Evolutionary conservation across 2,329 filamentous ascomycete species (phyloP).

Genomic region (Cladorrhinum sp.): DNA sequence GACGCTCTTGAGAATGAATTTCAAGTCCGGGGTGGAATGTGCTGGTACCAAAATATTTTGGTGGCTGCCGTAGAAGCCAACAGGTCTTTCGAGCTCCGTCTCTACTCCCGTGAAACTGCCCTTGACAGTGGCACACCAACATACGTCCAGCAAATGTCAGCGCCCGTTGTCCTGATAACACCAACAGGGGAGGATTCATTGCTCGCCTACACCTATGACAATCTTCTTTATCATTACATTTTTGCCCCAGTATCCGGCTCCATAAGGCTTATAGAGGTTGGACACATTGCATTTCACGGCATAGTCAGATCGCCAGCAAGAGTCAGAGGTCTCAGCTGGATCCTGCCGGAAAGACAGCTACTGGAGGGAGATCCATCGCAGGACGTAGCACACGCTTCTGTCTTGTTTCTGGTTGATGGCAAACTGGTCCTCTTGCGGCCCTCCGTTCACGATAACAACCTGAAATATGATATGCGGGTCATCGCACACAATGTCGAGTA

Average conservation of each 20-base stretch:
- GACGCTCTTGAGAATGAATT: conserved; percentile 83
- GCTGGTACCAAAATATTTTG: conserved; percentile 95
- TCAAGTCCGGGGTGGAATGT: conserved; percentile 91
- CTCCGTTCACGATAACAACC: conserved; percentile 74
- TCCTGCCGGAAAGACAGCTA: conserved; percentile 86
- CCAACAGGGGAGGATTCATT: conserved; percentile 91
- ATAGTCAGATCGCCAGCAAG: conserved; percentile 91
- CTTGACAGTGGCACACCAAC: conserved; percentile 72
- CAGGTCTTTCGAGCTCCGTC: conserved; percentile 77
- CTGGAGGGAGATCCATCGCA: conserved; percentile 90
- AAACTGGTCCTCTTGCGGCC: conserved; percentile 92
- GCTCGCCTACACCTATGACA: conserved; percentile 95
- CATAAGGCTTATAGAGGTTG: conserved; percentile 83
- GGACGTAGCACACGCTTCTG: conserved; percentile 89
- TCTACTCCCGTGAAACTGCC: conserved; percentile 83
- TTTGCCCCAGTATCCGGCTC: conserved; percentile 69
- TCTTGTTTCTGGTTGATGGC: conserved; percentile 94
- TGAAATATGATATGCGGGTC: conserved; percentile 98
- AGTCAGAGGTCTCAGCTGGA: conserved; percentile 92
- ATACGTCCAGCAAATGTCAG: conserved; percentile 72
- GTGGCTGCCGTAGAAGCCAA: conserved; percentile 90
- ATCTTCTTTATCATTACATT: conserved; percentile 91
- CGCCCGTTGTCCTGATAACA: conserved; percentile 85
- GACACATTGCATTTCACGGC: conserved; percentile 94
- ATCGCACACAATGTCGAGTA: conserved; percentile 96